Base-by-base conservation (phyloP, 1,284 basidiomycete genomes). In the Amylostereum chailletii region DNA sequence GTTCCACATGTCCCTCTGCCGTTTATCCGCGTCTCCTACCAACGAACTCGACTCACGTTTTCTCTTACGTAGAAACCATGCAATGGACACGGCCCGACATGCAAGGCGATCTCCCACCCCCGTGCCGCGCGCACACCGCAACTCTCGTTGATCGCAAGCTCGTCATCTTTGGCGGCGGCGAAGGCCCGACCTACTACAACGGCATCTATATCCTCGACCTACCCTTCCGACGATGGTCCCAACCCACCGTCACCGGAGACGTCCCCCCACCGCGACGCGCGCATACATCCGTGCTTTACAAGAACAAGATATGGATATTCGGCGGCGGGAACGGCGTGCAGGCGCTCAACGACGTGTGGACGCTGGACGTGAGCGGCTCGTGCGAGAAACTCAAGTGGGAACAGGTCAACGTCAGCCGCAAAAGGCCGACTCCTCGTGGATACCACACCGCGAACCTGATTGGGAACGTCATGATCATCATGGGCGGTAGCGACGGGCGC, bases 381-480 rank as follows among this genome's bases (percentile, higher is more conserved):
- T 60, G 68, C n/a, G 67, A 71, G 34, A 68, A 70, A 46, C 69
- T 86, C 74, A 70, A 72, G 51, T 86, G 89, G 90, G 78, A 79
- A 54, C 64, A 74, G 53, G 52, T 85, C n/a, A 58, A 75, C 53
- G 79, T 63, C 38, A 47, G 62, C 1, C 74, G 72, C 51, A 71
- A 73, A 46, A 74, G 68, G 58, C 89, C 83, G 47, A 71, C 75
- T 36, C 78, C 86, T 33, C 78, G 92, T 48, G 93, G 93, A 0
- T 96, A 96, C 60, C 93, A 95, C 66, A 91, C 91, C 0, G 86
- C 90, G 34, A 94, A 91, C 61, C 70, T 95, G 26, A 79, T 94
- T 2, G 86, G 86, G 34, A 85, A 87, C 57, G 79, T 90, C 51
- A 89, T 93, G 83, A 76, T 93, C 46, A 71, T 92, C 39, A 71